Percentiles rank a stretch among this genome's conserved stretches.
Evolutionary conservation across 345 rosid species (phyloP).

Genomic region (Eucalyptus marginata): DNA sequence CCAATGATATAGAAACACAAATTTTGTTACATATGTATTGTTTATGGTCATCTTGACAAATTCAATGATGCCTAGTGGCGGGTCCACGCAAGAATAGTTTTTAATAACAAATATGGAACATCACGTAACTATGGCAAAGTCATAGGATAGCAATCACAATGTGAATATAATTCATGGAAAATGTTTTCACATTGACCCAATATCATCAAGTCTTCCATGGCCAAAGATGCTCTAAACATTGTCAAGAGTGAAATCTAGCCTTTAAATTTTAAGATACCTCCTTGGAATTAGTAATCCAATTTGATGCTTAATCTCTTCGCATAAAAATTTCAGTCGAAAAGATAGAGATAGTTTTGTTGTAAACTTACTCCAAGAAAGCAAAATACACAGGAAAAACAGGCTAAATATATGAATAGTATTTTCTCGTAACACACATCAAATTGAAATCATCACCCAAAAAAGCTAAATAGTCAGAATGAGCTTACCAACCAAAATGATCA

Average conservation of each 20-base stretch:
- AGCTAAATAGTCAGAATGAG: neutral
- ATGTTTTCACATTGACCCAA: neutral
- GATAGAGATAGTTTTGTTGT: neutral
- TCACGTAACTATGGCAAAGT: neutral
- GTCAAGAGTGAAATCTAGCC: neutral
- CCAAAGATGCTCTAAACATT: neutral
- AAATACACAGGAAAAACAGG: fast-evolving
- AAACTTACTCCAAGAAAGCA: neutral
- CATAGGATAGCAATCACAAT: neutral
- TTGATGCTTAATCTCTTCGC: fast-evolving
- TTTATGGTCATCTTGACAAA: neutral
- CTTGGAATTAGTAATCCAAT: fast-evolving
- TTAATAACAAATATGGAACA: neutral
- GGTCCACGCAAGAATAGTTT: neutral
- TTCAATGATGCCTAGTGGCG: neutral
- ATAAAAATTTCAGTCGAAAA: fast-evolving
- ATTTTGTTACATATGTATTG: neutral
- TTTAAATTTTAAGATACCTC: neutral
- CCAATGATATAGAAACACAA: neutral
- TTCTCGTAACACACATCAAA: fast-evolving
- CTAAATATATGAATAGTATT: neutral
- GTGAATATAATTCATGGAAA: neutral
- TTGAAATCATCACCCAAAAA: neutral
- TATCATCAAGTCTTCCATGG: neutral
- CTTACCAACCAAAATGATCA: neutral